A percentile compares a stretch with the other conserved stretches of the same genome.
Conservation (phyloP, 176 grass and related monocot genomes). For the Miscanthus lutarioriparius region DNA sequence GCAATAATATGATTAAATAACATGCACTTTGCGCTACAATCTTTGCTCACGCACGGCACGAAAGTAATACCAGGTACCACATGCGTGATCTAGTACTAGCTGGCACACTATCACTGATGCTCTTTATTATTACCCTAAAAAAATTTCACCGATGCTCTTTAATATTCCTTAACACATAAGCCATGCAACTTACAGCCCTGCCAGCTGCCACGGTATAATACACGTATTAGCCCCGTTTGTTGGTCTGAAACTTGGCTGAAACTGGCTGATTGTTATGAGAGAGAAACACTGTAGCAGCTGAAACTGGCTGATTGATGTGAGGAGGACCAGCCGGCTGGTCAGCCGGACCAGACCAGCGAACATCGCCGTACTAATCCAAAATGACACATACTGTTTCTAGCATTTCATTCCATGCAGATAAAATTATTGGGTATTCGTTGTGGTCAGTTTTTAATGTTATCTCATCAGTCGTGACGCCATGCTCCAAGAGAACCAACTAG, state of each 20-base stretch:
- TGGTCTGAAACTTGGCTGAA: too few species aligned
- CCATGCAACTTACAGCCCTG: too few species aligned
- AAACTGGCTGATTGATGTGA: too few species aligned
- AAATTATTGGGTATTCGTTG: background rate
- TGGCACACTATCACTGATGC: background rate
- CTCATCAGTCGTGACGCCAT: background rate
- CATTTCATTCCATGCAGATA: background rate
- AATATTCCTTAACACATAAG: background rate
- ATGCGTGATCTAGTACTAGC: background rate
- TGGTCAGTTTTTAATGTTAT: slow-evolving; percentile 26
- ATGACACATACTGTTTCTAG: background rate
- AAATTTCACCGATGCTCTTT: background rate
- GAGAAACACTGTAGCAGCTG: too few species aligned
- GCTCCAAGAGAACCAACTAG: background rate
- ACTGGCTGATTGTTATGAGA: too few species aligned
- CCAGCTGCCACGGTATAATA: background rate
- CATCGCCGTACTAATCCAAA: slow-evolving; percentile 32
- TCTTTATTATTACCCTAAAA: background rate
- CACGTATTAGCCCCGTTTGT: too few species aligned
- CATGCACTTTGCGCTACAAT: slow-evolving; percentile 16
- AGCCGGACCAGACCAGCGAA: too few species aligned
- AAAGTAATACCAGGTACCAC: background rate
- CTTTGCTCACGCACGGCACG: background rate
- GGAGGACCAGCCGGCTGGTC: too few species aligned
- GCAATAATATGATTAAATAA: too few species aligned